These are phyloP conservation scores for Kokia cookei DNA, from an alignment of 441 rosid species.

Conservation along the genomic window DNA sequence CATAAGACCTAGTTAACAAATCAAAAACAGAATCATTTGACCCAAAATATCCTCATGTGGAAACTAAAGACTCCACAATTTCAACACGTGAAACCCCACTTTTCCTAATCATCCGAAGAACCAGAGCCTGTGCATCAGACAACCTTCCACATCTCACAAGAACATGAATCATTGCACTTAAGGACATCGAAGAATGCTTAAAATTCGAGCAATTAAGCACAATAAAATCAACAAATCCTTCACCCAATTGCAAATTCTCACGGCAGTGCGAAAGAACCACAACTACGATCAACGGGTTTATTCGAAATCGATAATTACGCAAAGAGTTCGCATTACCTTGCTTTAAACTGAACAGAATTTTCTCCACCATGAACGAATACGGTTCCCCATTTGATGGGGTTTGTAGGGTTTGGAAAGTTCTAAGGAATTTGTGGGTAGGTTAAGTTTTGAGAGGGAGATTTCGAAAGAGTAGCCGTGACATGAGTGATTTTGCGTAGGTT, in stretches of 20 bases:
- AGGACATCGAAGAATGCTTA: slow-evolving; percentile 51
- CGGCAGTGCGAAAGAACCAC: slow-evolving; percentile 54
- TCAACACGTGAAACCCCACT: slow-evolving; percentile 55
- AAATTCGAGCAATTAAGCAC: slow-evolving; percentile 26
- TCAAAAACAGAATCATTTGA: slow-evolving; percentile 48
- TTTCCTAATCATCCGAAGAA: slow-evolving; percentile 76
- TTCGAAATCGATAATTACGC: slow-evolving; percentile 23
- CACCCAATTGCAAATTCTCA: slow-evolving; percentile 40
- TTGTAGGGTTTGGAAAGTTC: slow-evolving; percentile 21
- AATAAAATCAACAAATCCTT: slow-evolving; percentile 39
- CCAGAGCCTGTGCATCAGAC: slow-evolving; percentile 66
- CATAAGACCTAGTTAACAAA: slow-evolving; percentile 69
- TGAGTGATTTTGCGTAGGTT: background rate
- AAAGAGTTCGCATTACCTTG: slow-evolving; percentile 37
- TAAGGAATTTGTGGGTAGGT: slow-evolving; percentile 1
- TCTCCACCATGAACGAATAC: slow-evolving; percentile 52
- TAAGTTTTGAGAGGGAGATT: slow-evolving; percentile 11
- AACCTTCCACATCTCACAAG: slow-evolving; percentile 51
- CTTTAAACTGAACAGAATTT: slow-evolving; percentile 46
- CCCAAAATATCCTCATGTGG: slow-evolving; percentile 23
- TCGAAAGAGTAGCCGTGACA: slow-evolving; percentile 7
- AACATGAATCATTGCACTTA: slow-evolving; percentile 66
- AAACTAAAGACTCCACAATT: slow-evolving; percentile 47
- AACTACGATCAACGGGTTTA: slow-evolving; percentile 42
- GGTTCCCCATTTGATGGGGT: slow-evolving; percentile 15